phyloP scores from a whole-genome alignment of 176 grass and related monocot genomes.

The Bromus sterilis region DNA sequence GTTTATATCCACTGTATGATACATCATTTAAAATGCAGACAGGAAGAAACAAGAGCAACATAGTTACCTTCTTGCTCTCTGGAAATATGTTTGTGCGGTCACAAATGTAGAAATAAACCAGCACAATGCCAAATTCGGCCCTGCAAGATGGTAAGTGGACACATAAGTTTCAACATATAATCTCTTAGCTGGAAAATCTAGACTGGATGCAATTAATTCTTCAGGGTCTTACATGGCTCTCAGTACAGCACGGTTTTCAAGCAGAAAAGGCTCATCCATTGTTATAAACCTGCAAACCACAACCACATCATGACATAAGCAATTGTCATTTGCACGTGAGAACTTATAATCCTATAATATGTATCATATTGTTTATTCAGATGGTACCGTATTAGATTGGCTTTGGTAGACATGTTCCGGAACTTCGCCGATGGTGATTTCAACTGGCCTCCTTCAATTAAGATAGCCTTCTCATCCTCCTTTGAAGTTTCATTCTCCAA shows the following conservation, averaged over 20 bases:
- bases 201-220: background rate
- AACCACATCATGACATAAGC: background rate
- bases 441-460: conserved; percentile 53
- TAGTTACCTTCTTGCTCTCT: conserved; percentile 65
- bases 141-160: conserved; percentile 31
- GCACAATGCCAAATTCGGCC: conserved; percentile 57
- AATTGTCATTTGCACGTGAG: background rate
- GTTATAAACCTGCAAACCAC: conserved; percentile 58
- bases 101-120: conserved; percentile 82
- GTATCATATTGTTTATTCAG: background rate
- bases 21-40: background rate
- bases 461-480: conserved; percentile 44
- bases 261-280: conserved; percentile 75
- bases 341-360: background rate
- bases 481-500: conserved; percentile 32
- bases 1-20: background rate
- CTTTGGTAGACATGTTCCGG: conserved; percentile 49
- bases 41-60: background rate
- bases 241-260: conserved; percentile 66
- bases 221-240: conserved; percentile 70
- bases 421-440: conserved; percentile 38
- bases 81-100: conserved; percentile 84
- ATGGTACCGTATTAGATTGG: conserved; percentile 36
- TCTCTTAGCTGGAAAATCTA: background rate
- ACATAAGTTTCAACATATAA: background rate